Conservation (phyloP, 2,329 filamentous ascomycete genomes). For the Neopestalotiopsis sp. region DNA sequence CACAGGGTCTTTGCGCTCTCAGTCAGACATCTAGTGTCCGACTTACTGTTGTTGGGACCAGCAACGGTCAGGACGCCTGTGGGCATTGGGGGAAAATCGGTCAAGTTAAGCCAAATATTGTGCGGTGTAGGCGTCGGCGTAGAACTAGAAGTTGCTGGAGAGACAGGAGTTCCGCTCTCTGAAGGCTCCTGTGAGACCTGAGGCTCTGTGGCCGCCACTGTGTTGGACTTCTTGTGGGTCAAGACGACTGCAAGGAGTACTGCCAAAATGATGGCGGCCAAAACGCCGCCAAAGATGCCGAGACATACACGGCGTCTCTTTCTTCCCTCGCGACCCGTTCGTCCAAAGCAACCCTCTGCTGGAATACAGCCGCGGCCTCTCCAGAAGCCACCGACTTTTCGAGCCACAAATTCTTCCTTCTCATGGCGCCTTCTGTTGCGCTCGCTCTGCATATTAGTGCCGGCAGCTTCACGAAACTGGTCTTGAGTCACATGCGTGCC, state of each 20-base stretch:
- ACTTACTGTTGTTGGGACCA: conserved; percentile 68
- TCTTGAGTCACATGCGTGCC: conserved; percentile 53
- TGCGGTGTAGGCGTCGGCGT: conserved; percentile 28
- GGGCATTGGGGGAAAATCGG: conserved; percentile 84
- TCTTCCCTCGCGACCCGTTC: conserved; percentile 66
- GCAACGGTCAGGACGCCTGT: conserved; percentile 82
- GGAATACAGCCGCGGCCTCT: conserved; percentile 68
- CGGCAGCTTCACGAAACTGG: conserved; percentile 46
- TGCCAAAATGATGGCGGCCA: conserved; percentile 61
- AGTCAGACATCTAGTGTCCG: conserved; percentile 72
- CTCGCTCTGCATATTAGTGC: conserved; percentile 51
- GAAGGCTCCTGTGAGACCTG: background rate
- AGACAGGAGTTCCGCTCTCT: background rate
- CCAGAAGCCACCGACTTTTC: conserved; percentile 65
- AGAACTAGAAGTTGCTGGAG: background rate
- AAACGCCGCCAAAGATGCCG: conserved; percentile 52
- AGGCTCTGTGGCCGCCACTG: conserved; percentile 2
- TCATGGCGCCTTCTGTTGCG: conserved; percentile 61
- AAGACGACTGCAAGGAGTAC: conserved; percentile 65
- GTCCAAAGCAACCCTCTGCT: conserved; percentile 68
- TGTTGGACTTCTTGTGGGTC: conserved; percentile 38
- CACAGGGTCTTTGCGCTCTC: conserved; percentile 70
- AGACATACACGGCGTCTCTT: conserved; percentile 66
- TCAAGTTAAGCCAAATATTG: conserved; percentile 81
- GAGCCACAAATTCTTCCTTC: conserved; percentile 67